phyloP scores from a whole-genome alignment of 2,329 filamentous ascomycete genomes.

The Paraphaeosphaeria sporulosa region DNA sequence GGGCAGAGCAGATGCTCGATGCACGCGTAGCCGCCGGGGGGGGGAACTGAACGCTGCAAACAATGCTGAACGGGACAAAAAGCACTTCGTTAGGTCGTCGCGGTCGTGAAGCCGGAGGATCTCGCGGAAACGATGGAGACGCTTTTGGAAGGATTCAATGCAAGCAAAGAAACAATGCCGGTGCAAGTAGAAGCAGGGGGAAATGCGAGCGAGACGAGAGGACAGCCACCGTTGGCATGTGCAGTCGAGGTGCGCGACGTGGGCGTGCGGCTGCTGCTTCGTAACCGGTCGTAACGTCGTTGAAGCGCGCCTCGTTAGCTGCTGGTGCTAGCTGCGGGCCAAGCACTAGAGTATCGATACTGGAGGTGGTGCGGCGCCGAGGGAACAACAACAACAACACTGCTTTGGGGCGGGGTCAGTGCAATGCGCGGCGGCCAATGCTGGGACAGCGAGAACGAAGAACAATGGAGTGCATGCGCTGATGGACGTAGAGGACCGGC shows the following conservation, averaged over 20 bases:
- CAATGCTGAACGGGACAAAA: conserved; percentile 48
- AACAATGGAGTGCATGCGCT: conserved; percentile 7
- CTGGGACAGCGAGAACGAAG: too few relatives aligned
- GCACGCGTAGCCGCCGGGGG: conserved; percentile 19
- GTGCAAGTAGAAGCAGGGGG: conserved; percentile 33
- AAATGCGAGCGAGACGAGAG: conserved; percentile 35
- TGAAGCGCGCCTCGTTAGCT: conserved; percentile 31
- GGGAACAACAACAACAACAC: conserved; percentile 21
- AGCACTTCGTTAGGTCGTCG: conserved; percentile 52
- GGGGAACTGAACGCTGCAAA: conserved; percentile 48
- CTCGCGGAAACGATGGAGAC: conserved; percentile 18
- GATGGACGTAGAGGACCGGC: conserved; percentile 25
- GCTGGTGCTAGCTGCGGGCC: conserved; percentile 36
- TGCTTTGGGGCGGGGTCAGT: conserved; percentile 38
- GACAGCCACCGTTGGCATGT: conserved; percentile 28
- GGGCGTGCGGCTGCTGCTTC: conserved; percentile 23
- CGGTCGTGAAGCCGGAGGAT: conserved; percentile 45
- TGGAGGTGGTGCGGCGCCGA: conserved; percentile 31
- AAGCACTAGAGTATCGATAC: conserved; percentile 36
- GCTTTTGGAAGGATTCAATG: conserved; percentile 44
- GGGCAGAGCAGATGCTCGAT: conserved; percentile 25
- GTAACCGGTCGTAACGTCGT: conserved; percentile 43
- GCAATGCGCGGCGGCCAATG: neutral
- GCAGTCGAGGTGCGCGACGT: conserved; percentile 22
- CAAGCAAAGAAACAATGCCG: conserved; percentile 36